These are phyloP conservation scores for Colletotrichum sidae DNA, from an alignment of 2,329 filamentous ascomycete species.

Conservation along the genomic window DNA sequence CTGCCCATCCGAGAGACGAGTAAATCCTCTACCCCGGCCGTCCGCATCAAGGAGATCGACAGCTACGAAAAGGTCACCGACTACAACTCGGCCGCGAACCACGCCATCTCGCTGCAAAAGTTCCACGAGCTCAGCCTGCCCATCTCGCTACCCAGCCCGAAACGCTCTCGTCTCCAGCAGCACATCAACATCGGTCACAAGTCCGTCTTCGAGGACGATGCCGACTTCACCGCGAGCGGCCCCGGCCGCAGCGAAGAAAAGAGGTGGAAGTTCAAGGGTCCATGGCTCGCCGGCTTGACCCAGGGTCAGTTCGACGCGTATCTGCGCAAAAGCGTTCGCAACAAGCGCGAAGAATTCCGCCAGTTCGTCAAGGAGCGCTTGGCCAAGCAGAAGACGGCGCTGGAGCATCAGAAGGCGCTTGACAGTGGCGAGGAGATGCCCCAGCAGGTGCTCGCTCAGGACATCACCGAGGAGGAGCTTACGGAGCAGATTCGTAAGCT, in stretches of 20 bases:
- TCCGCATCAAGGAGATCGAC: conserved; percentile 84
- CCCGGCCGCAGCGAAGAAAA: conserved; percentile 47
- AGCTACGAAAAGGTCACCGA: conserved; percentile 90
- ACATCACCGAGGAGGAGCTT: conserved; percentile 64
- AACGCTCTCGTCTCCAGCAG: conserved; percentile 26
- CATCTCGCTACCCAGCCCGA: conserved; percentile 64
- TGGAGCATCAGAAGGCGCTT: conserved; percentile 50
- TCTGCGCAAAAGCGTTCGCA: conserved; percentile 64
- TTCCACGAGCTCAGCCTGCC: conserved; percentile 86
- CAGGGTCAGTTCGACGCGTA: conserved; percentile 71
- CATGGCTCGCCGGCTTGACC: conserved; percentile 73
- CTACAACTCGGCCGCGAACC: conserved; percentile 85
- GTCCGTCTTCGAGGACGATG: conserved; percentile 70
- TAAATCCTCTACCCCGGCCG: conserved; percentile 77
- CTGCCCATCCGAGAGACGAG: conserved; percentile 82
- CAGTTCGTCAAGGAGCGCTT: conserved; percentile 62
- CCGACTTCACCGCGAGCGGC: conserved; percentile 62
- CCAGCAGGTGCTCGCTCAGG: conserved; percentile 44
- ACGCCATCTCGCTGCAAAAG: conserved; percentile 83
- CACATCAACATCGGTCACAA: conserved; percentile 44
- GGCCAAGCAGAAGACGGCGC: conserved; percentile 57
- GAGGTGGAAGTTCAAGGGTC: conserved; percentile 75
- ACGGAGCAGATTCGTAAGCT: conserved; percentile 63
- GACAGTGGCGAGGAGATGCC: conserved; percentile 51
- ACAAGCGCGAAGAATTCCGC: conserved; percentile 66